A percentile compares a stretch with the other conserved stretches of the same genome.
Conservation (phyloP, 192 early-diverging fungal species). For the Jimgerdemannia flammicorona region DNA sequence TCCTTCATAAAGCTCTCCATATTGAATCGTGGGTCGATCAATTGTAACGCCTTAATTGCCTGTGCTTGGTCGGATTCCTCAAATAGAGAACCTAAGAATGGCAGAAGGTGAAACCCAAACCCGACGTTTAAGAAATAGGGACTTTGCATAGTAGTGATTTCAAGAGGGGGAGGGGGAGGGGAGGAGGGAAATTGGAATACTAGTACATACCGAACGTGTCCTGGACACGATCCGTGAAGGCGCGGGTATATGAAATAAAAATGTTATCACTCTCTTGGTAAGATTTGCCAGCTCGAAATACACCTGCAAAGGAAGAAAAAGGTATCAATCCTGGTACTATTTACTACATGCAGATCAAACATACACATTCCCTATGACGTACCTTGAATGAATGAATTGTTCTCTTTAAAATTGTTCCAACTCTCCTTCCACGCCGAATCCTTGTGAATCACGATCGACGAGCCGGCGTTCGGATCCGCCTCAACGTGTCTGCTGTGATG, state of each 20-base stretch:
- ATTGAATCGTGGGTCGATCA: constrained; percentile 83
- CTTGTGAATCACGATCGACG: constrained; percentile 81
- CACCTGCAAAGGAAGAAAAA: constrained; percentile 29
- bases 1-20: constrained; percentile 89
- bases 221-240: constrained; percentile 72
- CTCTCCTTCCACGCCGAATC: constrained; percentile 82
- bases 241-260: constrained; percentile 68
- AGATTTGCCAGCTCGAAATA: constrained; percentile 72
- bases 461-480: constrained; percentile 57
- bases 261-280: constrained; percentile 92
- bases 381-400: constrained; percentile 79
- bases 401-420: constrained; percentile 92
- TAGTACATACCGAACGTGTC: constrained; percentile 58
- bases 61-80: constrained; percentile 93
- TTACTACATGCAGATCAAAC: background rate
- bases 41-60: constrained; percentile 79
- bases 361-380: background rate
- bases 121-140: background rate
- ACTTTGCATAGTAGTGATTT: too few relatives aligned
- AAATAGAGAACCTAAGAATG: constrained; percentile 58
- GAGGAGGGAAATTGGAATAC: background rate
- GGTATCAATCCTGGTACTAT: background rate
- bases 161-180: too few relatives aligned
- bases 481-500: constrained; percentile 17
- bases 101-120: background rate